Percentiles rank a stretch among this genome's conserved stretches.
Evolutionary conservation across 1,284 basidiomycete species (phyloP).

Genomic region (Blastosporella zonata): DNA sequence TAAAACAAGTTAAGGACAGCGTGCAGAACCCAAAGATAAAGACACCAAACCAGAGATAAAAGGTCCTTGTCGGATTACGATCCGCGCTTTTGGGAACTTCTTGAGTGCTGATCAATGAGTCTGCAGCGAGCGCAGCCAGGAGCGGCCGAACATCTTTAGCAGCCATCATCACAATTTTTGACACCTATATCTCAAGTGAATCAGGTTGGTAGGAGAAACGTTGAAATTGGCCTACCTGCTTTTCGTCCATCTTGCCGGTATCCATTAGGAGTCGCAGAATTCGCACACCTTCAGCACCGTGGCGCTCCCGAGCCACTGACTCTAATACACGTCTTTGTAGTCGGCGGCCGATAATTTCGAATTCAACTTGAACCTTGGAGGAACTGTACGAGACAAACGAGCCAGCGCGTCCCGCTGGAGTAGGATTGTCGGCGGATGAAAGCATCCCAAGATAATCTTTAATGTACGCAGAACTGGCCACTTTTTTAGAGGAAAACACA

Average conservation of each 20-base stretch:
- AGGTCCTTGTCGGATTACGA: slow-evolving; percentile 80
- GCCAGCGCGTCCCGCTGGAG: slow-evolving; percentile 58
- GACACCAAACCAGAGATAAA: slow-evolving; percentile 77
- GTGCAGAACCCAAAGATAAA: background rate
- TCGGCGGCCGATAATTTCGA: slow-evolving; percentile 71
- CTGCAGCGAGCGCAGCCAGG: slow-evolving; percentile 74
- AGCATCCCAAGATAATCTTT: slow-evolving; percentile 79
- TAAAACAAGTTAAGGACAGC: slow-evolving; percentile 24
- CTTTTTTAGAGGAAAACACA: slow-evolving; percentile 52
- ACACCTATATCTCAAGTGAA: slow-evolving; percentile 57
- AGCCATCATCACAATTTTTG: slow-evolving; percentile 90
- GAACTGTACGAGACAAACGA: slow-evolving; percentile 70
- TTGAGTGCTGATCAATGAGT: slow-evolving; percentile 83
- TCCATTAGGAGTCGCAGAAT: slow-evolving; percentile 81
- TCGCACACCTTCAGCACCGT: slow-evolving; percentile 84
- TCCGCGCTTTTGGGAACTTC: slow-evolving; percentile 88
- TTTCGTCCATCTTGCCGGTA: slow-evolving; percentile 96
- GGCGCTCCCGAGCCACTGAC: slow-evolving; percentile 77
- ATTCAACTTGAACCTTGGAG: slow-evolving; percentile 79
- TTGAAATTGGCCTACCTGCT: slow-evolving; percentile 61
- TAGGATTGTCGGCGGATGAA: slow-evolving; percentile 78
- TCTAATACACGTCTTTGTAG: slow-evolving; percentile 77
- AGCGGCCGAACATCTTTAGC: slow-evolving; percentile 84
- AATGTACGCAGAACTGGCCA: slow-evolving; percentile 54
- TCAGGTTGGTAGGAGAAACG: background rate